Conservation (phyloP, 2,329 filamentous ascomycete genomes). For the Botrytis medusae region DNA sequence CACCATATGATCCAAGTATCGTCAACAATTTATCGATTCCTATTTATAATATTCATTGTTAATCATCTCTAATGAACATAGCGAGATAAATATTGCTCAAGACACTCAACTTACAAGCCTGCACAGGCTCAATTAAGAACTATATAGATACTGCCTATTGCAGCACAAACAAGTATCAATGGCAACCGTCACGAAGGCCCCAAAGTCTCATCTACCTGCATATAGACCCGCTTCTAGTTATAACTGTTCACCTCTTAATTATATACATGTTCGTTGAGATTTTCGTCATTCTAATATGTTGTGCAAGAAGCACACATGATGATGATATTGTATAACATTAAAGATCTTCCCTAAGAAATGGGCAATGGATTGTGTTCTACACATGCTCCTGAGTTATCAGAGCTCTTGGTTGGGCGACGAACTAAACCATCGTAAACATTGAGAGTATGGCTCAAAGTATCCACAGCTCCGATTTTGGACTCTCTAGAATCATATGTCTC, state of each 20-base stretch:
- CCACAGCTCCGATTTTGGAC: constrained; percentile 36
- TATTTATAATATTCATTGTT: not conserved
- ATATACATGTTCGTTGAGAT: not conserved
- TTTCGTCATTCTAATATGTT: no score
- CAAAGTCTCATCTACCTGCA: not conserved
- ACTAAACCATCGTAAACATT: not conserved
- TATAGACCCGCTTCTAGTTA: no score
- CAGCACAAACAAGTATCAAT: not conserved
- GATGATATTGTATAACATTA: not conserved
- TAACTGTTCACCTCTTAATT: not conserved
- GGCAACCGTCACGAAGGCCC: not conserved
- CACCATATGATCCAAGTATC: not conserved
- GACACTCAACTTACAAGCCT: not conserved
- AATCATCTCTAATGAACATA: not conserved
- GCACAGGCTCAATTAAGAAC: not conserved
- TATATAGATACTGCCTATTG: no score
- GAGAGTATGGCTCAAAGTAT: not conserved
- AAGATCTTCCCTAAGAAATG: no score
- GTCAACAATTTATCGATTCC: not conserved
- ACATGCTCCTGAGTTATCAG: not conserved
- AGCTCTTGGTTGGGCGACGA: no score
- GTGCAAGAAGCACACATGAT: not conserved
- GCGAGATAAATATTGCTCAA: not conserved
- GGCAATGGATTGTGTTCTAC: not conserved
- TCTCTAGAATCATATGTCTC: constrained; percentile 20